These are phyloP conservation scores for Veloboletus limbatus DNA, from an alignment of 1,284 basidiomycete species.

Conservation along the genomic window DNA sequence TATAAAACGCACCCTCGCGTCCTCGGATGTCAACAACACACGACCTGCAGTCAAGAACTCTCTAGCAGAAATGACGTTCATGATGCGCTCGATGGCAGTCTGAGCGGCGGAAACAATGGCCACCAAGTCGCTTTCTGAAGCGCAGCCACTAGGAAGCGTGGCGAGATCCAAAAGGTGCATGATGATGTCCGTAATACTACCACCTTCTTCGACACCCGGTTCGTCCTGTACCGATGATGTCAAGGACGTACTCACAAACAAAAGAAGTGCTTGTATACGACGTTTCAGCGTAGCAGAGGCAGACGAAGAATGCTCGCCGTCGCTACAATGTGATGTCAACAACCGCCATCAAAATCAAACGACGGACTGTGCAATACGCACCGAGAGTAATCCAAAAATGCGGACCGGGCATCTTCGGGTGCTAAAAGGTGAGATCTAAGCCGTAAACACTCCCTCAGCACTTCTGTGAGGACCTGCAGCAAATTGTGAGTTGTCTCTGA, in stretches of 20 bases:
- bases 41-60: conserved; percentile 58
- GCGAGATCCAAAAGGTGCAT: conserved; percentile 28
- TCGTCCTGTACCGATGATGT: conserved; percentile 35
- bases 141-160: conserved; percentile 10
- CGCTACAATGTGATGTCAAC: conserved; percentile 36
- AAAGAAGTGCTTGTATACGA: conserved; percentile 64
- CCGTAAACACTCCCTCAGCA: conserved; percentile 64
- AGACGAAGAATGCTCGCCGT: conserved; percentile 51
- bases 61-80: conserved; percentile 63
- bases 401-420: conserved; percentile 39
- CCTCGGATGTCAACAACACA: conserved; percentile 52
- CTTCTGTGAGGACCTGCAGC: conserved; percentile 60
- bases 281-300: conserved; percentile 46
- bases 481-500: conserved; percentile 17
- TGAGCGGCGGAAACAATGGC: conserved; percentile 50
- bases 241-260: conserved; percentile 48
- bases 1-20: conserved; percentile 44
- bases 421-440: conserved; percentile 49
- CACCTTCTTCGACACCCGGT: conserved; percentile 38
- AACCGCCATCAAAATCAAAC: background rate
- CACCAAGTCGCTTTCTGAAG: conserved; percentile 27
- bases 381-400: conserved; percentile 57
- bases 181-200: conserved; percentile 32
- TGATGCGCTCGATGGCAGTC: conserved; percentile 45
- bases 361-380: conserved; percentile 36